Conservation (phyloP, 306 rosid species). For the Casuarina cunninghamiana region DNA sequence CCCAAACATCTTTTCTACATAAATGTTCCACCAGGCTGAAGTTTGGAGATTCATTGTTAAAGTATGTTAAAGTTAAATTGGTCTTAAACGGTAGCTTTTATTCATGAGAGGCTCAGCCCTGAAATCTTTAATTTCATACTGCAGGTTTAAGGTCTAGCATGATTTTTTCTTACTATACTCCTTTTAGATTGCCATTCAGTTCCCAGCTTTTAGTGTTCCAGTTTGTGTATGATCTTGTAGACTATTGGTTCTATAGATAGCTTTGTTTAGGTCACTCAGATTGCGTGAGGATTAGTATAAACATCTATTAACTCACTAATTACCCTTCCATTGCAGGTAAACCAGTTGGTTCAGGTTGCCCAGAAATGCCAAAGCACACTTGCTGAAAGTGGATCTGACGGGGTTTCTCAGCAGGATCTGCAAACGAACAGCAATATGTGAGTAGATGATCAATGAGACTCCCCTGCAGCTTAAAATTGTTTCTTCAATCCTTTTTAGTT, state of each 20-base stretch:
- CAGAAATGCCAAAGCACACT: conserved; percentile 86
- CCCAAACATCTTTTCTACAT: neutral
- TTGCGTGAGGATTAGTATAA: neutral
- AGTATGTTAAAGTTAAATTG: neutral
- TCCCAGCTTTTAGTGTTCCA: neutral
- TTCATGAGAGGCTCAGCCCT: neutral
- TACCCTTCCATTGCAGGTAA: conserved; percentile 55
- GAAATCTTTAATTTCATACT: neutral
- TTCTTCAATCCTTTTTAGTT: conserved; percentile 2
- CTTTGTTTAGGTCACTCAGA: neutral
- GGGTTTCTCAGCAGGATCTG: conserved; percentile 86
- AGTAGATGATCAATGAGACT: conserved; percentile 33
- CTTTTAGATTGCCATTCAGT: neutral
- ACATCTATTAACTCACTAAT: neutral
- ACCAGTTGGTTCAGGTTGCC: conserved; percentile 87
- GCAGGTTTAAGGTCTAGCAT: neutral
- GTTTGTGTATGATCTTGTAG: neutral
- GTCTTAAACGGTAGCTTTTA: neutral
- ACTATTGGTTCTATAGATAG: neutral
- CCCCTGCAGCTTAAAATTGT: conserved; percentile 3
- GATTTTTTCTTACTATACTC: neutral
- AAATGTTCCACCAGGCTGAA: neutral
- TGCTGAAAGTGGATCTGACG: conserved; percentile 87
- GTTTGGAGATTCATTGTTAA: neutral
- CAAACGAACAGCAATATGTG: conserved; percentile 92